These are phyloP conservation scores for Gymnopus androsaceus DNA, from an alignment of 1,284 basidiomycete genomes.

Conservation along the genomic window DNA sequence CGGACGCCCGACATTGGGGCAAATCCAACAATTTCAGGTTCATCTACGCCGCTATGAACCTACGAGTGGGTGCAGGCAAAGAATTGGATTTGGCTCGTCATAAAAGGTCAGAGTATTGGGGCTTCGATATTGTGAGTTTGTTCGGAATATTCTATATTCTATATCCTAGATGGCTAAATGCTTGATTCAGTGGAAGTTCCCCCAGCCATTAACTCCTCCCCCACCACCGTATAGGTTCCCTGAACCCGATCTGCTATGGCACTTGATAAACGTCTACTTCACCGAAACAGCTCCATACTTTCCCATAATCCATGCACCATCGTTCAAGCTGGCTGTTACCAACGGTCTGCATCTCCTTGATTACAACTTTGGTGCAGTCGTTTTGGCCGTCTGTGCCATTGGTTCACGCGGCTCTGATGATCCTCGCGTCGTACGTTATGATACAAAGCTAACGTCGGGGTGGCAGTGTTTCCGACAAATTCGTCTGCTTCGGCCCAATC, in stretches of 20 bases:
- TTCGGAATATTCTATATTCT: not conserved
- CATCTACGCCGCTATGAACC: conserved; percentile 48
- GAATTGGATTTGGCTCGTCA: not conserved
- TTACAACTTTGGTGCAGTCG: conserved; percentile 56
- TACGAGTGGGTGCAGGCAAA: conserved; percentile 27
- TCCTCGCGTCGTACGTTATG: conserved; percentile 47
- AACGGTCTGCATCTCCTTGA: conserved; percentile 54
- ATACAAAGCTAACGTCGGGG: conserved; percentile 48
- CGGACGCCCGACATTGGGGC: conserved; percentile 29
- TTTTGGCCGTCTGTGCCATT: conserved; percentile 65
- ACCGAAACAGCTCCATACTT: conserved; percentile 46
- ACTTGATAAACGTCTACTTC: conserved; percentile 66
- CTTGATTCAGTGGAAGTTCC: conserved; percentile 25
- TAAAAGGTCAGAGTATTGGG: conserved; percentile 22
- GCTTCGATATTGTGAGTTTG: conserved; percentile 21
- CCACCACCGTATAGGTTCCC: conserved; percentile 40
- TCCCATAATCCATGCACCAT: conserved; percentile 63
- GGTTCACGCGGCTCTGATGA: conserved; percentile 64
- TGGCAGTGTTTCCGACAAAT: conserved; percentile 56
- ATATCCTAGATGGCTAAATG: no score
- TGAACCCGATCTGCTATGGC: conserved; percentile 47
- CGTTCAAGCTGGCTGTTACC: conserved; percentile 54
- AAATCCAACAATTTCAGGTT: conserved; percentile 55
- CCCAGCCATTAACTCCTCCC: conserved; percentile 25
- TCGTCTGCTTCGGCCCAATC: conserved; percentile 40